Conservation (phyloP, 148 eudicot genomes). For the Silene latifolia region DNA sequence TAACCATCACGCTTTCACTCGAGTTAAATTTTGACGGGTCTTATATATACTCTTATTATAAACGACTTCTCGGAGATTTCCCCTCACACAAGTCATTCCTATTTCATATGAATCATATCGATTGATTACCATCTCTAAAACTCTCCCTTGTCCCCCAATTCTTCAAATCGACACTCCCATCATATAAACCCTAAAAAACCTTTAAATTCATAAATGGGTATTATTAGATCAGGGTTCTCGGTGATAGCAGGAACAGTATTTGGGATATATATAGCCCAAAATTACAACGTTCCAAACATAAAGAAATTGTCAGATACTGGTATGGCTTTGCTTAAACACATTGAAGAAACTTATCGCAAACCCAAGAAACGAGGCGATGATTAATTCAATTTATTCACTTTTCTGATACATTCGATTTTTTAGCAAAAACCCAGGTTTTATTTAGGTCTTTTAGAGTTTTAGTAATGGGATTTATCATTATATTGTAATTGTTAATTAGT, state of each 20-base stretch:
- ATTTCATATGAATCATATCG: too few species aligned
- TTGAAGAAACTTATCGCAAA: slow-evolving; percentile 33
- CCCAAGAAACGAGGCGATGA: slow-evolving; percentile 31
- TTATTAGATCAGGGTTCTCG: slow-evolving; percentile 31
- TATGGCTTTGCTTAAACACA: slow-evolving; percentile 27
- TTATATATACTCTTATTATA: too few species aligned
- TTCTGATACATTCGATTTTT: background rate
- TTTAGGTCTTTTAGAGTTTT: background rate
- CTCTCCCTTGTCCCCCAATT: too few species aligned
- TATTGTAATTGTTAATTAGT: background rate
- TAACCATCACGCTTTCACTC: too few species aligned
- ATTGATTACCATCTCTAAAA: too few species aligned
- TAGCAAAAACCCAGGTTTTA: background rate
- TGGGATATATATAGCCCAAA: slow-evolving; percentile 32
- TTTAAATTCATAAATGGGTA: slow-evolving; percentile 11
- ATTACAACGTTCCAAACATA: slow-evolving; percentile 35
- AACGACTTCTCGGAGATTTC: too few species aligned
- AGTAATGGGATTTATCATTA: background rate
- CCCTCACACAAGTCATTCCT: too few species aligned
- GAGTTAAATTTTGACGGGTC: too few species aligned
- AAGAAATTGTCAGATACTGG: slow-evolving; percentile 26
- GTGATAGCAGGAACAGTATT: slow-evolving; percentile 28
- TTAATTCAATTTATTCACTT: background rate
- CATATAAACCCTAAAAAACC: too few species aligned
- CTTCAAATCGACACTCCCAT: too few species aligned